Conservation (phyloP, 2,329 filamentous ascomycete species). For the Fusarium floridanum region DNA sequence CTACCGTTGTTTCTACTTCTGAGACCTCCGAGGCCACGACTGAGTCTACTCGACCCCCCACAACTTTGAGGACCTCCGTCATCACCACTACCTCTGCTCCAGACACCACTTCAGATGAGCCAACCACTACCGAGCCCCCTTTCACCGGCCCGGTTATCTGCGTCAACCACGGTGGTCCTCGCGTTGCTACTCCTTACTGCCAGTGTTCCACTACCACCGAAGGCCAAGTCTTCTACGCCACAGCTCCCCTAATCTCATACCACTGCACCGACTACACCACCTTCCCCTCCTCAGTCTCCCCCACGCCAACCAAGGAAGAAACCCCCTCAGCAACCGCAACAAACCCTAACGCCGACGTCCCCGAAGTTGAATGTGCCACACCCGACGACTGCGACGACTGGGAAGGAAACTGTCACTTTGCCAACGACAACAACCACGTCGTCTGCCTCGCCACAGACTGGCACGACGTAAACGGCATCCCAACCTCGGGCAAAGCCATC, state of each 20-base stretch:
- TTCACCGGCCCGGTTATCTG: constrained; percentile 22
- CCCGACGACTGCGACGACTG: constrained; percentile 6
- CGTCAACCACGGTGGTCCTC: constrained; percentile 28
- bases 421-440: constrained; percentile 2
- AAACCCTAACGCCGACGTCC: neutral
- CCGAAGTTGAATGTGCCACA: neutral
- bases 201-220: constrained; percentile 26
- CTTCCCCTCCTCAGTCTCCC: constrained; percentile 25
- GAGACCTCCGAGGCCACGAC: neutral
- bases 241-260: constrained; percentile 18
- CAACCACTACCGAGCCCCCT: constrained; percentile 7
- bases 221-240: constrained; percentile 23
- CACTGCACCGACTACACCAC: constrained; percentile 25
- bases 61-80: constrained; percentile 21
- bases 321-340: neutral
- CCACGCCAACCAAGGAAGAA: constrained; percentile 1
- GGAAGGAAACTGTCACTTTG: neutral
- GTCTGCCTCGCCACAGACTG: constrained; percentile 1
- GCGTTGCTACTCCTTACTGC: constrained; percentile 28
- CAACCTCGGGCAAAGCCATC: constrained; percentile 1
- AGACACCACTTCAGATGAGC: neutral
- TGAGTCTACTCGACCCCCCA: constrained; percentile 11
- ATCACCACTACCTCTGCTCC: constrained; percentile 14
- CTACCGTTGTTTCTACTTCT: neutral
- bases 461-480: neutral